Evolutionary conservation across 2,329 filamentous ascomycete genomes (phyloP).

Genomic region (Talaromyces sp.): DNA sequence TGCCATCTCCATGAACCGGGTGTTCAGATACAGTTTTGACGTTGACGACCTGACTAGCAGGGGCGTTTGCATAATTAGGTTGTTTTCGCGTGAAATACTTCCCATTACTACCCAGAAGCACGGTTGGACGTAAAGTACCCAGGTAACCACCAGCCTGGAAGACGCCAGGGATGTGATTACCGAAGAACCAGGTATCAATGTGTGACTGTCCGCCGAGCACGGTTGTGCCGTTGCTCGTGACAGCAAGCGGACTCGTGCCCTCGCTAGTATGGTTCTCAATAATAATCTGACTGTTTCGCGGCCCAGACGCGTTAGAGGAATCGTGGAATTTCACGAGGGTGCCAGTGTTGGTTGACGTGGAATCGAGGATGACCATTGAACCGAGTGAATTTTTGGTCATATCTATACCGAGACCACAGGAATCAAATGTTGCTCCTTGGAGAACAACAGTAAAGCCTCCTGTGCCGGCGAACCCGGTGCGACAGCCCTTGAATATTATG

Average conservation of each 20-base stretch:
- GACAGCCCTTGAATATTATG: constrained; percentile 58
- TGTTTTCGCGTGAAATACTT: constrained; percentile 39
- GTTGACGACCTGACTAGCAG: constrained; percentile 41
- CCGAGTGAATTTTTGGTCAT: constrained; percentile 13
- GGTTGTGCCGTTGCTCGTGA: constrained; percentile 20
- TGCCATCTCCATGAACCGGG: constrained; percentile 41
- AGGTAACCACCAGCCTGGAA: not conserved
- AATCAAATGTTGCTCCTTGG: constrained; percentile 17
- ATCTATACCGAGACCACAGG: constrained; percentile 15
- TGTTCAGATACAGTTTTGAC: constrained; percentile 41
- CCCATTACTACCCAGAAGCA: not conserved
- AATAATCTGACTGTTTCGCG: constrained; percentile 26
- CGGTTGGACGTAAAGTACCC: constrained; percentile 6
- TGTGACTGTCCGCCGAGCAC: constrained; percentile 17
- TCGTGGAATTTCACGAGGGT: constrained; percentile 13
- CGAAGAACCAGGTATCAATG: constrained; percentile 27
- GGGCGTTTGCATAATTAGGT: constrained; percentile 43
- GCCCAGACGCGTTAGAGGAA: constrained; percentile 22
- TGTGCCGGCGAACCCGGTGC: constrained; percentile 45
- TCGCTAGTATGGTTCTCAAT: constrained; percentile 27
- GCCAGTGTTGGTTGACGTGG: constrained; percentile 13
- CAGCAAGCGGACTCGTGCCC: constrained; percentile 15
- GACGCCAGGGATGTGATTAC: constrained; percentile 22
- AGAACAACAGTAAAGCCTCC: constrained; percentile 24
- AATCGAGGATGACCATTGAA: constrained; percentile 17